Evolutionary conservation across 1,139 yeast species (phyloP), one percentile per base, ranked within the genome.

Genomic region (Blastobotrys buckinghamii): DNA sequence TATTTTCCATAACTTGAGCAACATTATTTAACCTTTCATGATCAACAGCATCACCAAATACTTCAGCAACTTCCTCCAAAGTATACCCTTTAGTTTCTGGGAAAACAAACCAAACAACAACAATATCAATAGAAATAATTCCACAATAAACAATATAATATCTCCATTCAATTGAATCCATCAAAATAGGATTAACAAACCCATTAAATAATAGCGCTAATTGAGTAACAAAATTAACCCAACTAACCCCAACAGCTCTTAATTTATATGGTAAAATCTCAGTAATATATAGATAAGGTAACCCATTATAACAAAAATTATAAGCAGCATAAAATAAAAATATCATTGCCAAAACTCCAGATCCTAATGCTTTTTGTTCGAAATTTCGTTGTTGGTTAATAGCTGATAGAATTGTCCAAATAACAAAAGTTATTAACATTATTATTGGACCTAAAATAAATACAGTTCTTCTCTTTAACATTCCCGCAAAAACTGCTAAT

Each of bases 1-100:
- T 22, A 22, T 22, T 7, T 22, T 22, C 24, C 4, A 22, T 22
- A 22, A 22, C 7, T 22, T 22, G 4, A 22, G 6, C 24, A 22
- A 22, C 24, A 5, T 22, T 4, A 22, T 22, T 4, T 22, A 22
- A 22, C 4, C 7, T 22, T 22, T 22, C 24, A 22, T 22, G 6
- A 22, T 42, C 42, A 19, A 27, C 24, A 13, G 34, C 47, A 37
- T 45, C 52, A 10, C 50, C 52, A 41, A 50, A 50, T 22, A 47
- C 50, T 5, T 22, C 36, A 10, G 48, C 46, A 41, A 95, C 87
- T 68, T 90, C 97, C 66, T 92, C 97, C 58, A 90, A 75, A 59
- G 87, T 90, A 64, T 89, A 76, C 38, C 95, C 94, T 4, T 94
- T 80, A 41, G 94, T 80, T 69, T 90, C 98, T 32, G 98, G 98